A percentile compares a stretch with the other conserved stretches of the same genome.
Conservation (phyloP, 345 rosid genomes). For the Streptanthus diversifolius region DNA sequence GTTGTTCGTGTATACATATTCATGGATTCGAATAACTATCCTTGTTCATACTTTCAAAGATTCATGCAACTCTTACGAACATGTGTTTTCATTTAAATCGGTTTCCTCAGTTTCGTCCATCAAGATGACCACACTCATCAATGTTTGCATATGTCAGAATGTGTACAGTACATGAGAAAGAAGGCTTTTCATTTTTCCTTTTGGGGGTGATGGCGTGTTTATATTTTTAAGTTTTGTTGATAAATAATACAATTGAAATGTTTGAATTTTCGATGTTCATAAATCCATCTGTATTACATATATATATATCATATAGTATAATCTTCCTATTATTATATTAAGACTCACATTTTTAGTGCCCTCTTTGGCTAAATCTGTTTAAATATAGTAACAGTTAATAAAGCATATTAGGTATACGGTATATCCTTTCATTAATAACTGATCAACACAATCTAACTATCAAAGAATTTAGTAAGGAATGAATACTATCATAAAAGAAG, state of each 20-base stretch:
- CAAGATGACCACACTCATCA: neutral
- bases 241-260: neutral
- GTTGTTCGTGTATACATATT: neutral
- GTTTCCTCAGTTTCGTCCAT: slow-evolving; percentile 1
- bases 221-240: neutral
- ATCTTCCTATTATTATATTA: neutral
- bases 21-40: neutral
- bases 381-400: neutral
- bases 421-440: neutral
- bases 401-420: neutral
- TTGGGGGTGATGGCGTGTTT: neutral
- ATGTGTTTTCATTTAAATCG: neutral
- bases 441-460: neutral
- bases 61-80: neutral
- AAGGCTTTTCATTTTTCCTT: neutral
- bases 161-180: neutral
- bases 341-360: neutral
- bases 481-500: neutral
- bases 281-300: neutral
- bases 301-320: neutral
- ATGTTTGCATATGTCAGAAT: neutral
- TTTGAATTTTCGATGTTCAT: neutral
- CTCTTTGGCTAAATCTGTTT: neutral
- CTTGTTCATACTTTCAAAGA: neutral
- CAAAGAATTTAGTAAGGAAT: neutral